Conservation (phyloP, 805 yeast genomes). For the Myxozyma vanderwaltii region DNA sequence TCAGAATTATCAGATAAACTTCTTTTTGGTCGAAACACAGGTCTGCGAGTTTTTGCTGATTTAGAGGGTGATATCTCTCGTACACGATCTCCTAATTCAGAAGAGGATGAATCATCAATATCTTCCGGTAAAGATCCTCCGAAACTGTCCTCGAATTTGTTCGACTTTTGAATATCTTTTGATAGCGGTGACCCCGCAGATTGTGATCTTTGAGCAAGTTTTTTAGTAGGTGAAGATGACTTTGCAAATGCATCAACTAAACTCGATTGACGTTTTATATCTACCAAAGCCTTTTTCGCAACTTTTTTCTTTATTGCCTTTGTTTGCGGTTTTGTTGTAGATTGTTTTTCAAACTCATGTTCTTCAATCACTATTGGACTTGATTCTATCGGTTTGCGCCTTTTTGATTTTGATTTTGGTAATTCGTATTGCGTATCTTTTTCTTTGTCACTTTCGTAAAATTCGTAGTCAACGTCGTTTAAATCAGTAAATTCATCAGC, state of each 20-base stretch:
- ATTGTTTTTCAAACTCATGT: too few species aligned
- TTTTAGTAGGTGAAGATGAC: not conserved
- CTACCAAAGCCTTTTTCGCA: not conserved
- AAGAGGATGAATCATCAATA: not conserved
- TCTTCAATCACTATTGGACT: too few species aligned
- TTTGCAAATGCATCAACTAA: not conserved
- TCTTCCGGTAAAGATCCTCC: not conserved
- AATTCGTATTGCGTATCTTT: not conserved
- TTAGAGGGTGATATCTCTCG: not conserved
- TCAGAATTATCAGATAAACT: not conserved
- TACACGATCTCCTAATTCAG: not conserved
- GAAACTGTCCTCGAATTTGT: not conserved
- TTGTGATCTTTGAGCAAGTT: not conserved
- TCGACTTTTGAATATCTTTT: too few species aligned
- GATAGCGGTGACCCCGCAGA: not conserved
- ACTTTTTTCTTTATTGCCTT: not conserved
- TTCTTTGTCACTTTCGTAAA: not conserved
- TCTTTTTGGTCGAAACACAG: not conserved
- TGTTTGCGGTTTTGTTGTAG: not conserved
- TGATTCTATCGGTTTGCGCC: not conserved
- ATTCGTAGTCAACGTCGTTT: not conserved
- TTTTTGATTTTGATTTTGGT: not conserved
- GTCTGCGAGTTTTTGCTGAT: not conserved
- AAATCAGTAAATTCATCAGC: too few species aligned
- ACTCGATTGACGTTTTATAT: not conserved